A percentile compares a stretch with the other conserved stretches of the same genome.
Conservation (phyloP, 371 early-diverging fungal genomes). For the Mortierella polycephala region DNA sequence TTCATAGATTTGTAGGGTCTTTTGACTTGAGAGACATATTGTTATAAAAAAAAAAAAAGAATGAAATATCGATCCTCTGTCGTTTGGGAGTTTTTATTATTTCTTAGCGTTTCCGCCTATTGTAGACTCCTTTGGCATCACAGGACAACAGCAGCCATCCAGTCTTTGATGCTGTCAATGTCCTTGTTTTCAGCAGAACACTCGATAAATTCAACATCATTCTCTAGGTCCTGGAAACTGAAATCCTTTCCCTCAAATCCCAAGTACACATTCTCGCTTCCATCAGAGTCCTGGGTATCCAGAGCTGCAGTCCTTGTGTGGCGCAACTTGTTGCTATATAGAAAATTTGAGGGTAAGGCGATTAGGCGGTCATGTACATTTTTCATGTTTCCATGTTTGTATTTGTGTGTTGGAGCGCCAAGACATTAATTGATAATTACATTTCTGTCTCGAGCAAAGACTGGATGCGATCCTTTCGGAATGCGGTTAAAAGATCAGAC, state of each 20-base stretch:
- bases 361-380: neutral
- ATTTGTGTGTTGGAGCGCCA: neutral
- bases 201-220: slow-evolving; percentile 69
- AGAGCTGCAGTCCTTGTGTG: slow-evolving; percentile 75
- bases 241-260: slow-evolving; percentile 86
- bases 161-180: slow-evolving; percentile 58
- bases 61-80: too few relatives aligned
- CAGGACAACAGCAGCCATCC: slow-evolving; percentile 42
- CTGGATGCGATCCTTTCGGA: slow-evolving; percentile 72
- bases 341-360: neutral
- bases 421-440: slow-evolving; percentile 52
- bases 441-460: slow-evolving; percentile 79
- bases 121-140: neutral
- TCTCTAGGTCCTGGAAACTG: slow-evolving; percentile 81
- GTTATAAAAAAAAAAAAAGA: too few relatives aligned
- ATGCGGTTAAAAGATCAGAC: slow-evolving; percentile 78
- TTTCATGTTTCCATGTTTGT: neutral
- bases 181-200: slow-evolving; percentile 66
- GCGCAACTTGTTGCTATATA: slow-evolving; percentile 70
- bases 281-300: slow-evolving; percentile 71
- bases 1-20: too few relatives aligned
- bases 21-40: too few relatives aligned
- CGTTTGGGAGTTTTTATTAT: too few relatives aligned
- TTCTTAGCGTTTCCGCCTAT: too few relatives aligned
- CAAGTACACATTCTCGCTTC: slow-evolving; percentile 67